These are phyloP conservation scores for Claviceps humidiphila DNA, from an alignment of 2,329 filamentous ascomycete species.

Conservation along the genomic window DNA sequence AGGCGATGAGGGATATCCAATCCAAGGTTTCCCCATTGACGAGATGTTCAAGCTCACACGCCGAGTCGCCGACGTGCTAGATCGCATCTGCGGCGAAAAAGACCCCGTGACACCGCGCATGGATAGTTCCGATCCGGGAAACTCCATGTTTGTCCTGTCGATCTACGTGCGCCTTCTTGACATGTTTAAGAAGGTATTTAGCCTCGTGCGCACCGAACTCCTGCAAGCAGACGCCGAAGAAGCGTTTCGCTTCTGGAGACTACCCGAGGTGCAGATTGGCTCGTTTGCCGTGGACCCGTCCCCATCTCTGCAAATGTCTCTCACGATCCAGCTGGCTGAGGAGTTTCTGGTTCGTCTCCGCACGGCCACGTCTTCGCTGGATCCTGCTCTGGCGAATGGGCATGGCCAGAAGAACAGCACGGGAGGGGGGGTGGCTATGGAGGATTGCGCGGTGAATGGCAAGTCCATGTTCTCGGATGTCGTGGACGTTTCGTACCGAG, in stretches of 20 bases:
- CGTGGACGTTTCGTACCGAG: slow-evolving; percentile 17
- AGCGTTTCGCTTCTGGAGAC: slow-evolving; percentile 23
- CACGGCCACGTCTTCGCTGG: slow-evolving; percentile 17
- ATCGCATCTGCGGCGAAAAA: slow-evolving; percentile 11
- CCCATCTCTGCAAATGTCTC: slow-evolving; percentile 27
- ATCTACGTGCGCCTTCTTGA: slow-evolving; percentile 26
- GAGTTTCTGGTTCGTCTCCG: slow-evolving; percentile 25
- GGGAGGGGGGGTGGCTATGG: background rate
- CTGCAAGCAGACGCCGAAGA: slow-evolving; percentile 14
- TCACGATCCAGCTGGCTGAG: slow-evolving; percentile 28
- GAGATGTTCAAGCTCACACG: slow-evolving; percentile 28
- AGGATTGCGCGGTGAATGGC: slow-evolving; percentile 7
- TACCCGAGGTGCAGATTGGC: slow-evolving; percentile 27
- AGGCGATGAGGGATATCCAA: slow-evolving; percentile 11
- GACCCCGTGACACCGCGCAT: slow-evolving; percentile 9
- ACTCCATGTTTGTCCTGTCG: slow-evolving; percentile 25
- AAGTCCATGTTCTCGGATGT: slow-evolving; percentile 21
- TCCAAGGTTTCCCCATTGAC: slow-evolving; percentile 24
- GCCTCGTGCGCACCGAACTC: slow-evolving; percentile 21
- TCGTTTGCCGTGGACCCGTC: slow-evolving; percentile 26
- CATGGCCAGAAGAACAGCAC: background rate
- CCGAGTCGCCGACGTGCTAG: slow-evolving; percentile 22
- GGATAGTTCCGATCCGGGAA: slow-evolving; percentile 21
- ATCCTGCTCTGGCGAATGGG: slow-evolving; percentile 10
- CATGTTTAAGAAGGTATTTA: slow-evolving; percentile 27